Evolutionary conservation across 345 rosid genomes (phyloP).

Genomic region (Citrus sinensis): DNA sequence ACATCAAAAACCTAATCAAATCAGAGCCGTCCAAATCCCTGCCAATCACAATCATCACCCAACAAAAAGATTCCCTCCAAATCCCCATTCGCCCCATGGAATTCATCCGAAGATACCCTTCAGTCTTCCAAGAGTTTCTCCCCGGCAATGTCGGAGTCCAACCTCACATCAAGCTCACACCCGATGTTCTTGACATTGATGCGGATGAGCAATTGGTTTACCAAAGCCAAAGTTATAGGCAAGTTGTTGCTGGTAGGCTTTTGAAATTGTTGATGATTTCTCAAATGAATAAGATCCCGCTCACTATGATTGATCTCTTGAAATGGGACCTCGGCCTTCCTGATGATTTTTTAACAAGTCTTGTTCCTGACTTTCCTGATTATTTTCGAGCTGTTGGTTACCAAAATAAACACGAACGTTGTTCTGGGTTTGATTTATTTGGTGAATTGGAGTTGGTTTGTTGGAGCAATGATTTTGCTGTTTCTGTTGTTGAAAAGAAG

Average conservation of each 20-base stretch:
- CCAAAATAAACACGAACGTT: not conserved
- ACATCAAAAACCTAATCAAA: constrained; percentile 70
- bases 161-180: constrained; percentile 81
- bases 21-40: constrained; percentile 88
- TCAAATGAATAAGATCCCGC: constrained; percentile 54
- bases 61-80: constrained; percentile 45
- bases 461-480: constrained; percentile 64
- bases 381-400: constrained; percentile 53
- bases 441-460: constrained; percentile 75
- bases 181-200: constrained; percentile 68
- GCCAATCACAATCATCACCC: constrained; percentile 60
- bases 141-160: constrained; percentile 76
- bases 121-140: constrained; percentile 63
- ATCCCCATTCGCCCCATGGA: constrained; percentile 87
- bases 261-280: constrained; percentile 72
- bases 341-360: constrained; percentile 38
- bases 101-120: constrained; percentile 72
- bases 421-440: not conserved
- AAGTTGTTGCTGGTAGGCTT: constrained; percentile 63
- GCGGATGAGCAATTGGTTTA: constrained; percentile 84
- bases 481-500: constrained; percentile 62
- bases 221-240: constrained; percentile 59
- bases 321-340: constrained; percentile 92
- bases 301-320: constrained; percentile 49
- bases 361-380: constrained; percentile 83